Evolutionary conservation across 805 yeast genomes (phyloP).

Genomic region (Nematodospora valgi): DNA sequence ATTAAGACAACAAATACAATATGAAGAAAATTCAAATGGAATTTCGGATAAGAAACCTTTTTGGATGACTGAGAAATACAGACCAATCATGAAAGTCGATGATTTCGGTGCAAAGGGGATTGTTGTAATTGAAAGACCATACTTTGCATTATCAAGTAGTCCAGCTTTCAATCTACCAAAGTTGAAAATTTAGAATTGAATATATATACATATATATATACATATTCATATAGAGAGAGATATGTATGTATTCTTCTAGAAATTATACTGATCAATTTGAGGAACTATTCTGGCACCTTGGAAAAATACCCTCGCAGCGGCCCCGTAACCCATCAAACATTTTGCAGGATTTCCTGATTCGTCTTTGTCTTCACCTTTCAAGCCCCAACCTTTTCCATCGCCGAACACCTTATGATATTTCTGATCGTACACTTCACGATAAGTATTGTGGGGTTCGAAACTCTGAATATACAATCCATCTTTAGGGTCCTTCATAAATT

Average conservation of each 20-base stretch:
- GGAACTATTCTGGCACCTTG: slow-evolving; percentile 59
- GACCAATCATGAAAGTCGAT: slow-evolving; percentile 64
- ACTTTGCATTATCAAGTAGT: slow-evolving; percentile 50
- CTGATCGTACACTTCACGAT: slow-evolving; percentile 44
- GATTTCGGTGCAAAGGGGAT: slow-evolving; percentile 54
- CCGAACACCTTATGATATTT: slow-evolving; percentile 54
- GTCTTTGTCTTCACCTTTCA: slow-evolving; percentile 51
- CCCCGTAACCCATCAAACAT: slow-evolving; percentile 58
- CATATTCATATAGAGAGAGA: not conserved
- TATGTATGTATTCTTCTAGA: not conserved
- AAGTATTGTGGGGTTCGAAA: slow-evolving; percentile 56
- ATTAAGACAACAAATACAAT: slow-evolving; percentile 37
- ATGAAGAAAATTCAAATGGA: slow-evolving; percentile 31
- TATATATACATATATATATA: not conserved
- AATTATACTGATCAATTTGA: slow-evolving; percentile 13
- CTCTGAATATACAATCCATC: slow-evolving; percentile 60
- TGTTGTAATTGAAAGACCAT: slow-evolving; percentile 75
- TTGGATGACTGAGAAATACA: slow-evolving; percentile 75
- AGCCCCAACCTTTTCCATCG: slow-evolving; percentile 47
- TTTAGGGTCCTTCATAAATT: slow-evolving; percentile 51
- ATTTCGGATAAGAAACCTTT: slow-evolving; percentile 44
- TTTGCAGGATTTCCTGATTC: slow-evolving; percentile 42
- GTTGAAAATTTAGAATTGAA: slow-evolving; percentile 35
- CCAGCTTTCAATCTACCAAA: slow-evolving; percentile 67
- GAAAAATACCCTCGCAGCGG: slow-evolving; percentile 68